A percentile compares a stretch with the other conserved stretches of the same genome.
Evolutionary conservation across 257 asterid species (phyloP).

Genomic region (Euphrasia confusa): DNA sequence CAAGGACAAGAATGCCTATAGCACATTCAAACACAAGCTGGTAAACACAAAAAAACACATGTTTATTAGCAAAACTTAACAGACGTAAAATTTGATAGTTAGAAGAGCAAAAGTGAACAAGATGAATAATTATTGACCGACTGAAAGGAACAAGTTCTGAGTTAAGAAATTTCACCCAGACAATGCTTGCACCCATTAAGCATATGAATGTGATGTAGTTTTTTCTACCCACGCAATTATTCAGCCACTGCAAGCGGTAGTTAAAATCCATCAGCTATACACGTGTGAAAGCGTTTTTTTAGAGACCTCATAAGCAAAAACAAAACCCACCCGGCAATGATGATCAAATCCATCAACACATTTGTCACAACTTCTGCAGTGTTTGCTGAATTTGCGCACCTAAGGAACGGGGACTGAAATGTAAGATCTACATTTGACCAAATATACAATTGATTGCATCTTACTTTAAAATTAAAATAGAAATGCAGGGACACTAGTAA

Average conservation of each 20-base stretch:
- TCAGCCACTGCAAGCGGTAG: slow-evolving; percentile 72
- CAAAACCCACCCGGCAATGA: slow-evolving; percentile 88
- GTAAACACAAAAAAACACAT: slow-evolving; percentile 21
- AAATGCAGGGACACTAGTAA: not conserved
- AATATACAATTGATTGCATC: slow-evolving; percentile 9
- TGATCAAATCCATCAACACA: slow-evolving; percentile 99
- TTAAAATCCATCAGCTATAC: slow-evolving; percentile 18
- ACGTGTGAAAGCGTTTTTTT: not conserved
- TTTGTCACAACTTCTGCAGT: slow-evolving; percentile 97
- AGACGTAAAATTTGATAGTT: not conserved
- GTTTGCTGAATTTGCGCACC: slow-evolving; percentile 94
- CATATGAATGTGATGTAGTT: slow-evolving; percentile 75
- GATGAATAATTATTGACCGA: slow-evolving; percentile 11
- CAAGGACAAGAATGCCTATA: slow-evolving; percentile 81
- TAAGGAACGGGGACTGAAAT: slow-evolving; percentile 28
- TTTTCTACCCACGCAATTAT: slow-evolving; percentile 92
- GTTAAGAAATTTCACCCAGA: slow-evolving; percentile 56
- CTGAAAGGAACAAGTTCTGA: slow-evolving; percentile 4
- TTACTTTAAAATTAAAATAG: not conserved
- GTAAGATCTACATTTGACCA: slow-evolving; percentile 8
- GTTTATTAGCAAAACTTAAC: slow-evolving; percentile 18
- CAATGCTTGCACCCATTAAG: slow-evolving; percentile 89
- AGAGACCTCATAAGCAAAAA: not conserved
- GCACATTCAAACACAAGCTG: slow-evolving; percentile 92
- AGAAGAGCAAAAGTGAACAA: slow-evolving; percentile 4